Percentiles rank a stretch among this genome's conserved stretches.
Conservation (phyloP, 768 basidiomycete genomes). For the Lenzites betulinus region DNA sequence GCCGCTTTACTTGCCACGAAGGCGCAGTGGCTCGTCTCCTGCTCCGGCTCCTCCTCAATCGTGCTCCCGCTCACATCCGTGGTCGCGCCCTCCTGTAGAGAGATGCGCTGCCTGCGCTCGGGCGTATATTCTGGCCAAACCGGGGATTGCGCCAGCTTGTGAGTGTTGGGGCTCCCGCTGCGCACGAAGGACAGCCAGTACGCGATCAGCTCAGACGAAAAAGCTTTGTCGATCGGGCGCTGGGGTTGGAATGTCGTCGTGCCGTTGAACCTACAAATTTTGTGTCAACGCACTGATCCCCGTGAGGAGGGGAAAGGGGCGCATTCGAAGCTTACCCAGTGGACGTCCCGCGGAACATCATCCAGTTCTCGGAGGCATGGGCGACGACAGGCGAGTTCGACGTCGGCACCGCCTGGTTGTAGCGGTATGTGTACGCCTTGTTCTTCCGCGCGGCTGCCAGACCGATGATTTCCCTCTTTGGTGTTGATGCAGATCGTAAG, state of each 20-base stretch:
- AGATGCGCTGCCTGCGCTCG: slow-evolving; percentile 40
- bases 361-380: slow-evolving; percentile 67
- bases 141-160: slow-evolving; percentile 54
- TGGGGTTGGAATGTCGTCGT: slow-evolving; percentile 50
- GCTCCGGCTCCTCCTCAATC: slow-evolving; percentile 40
- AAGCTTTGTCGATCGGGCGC: slow-evolving; percentile 48
- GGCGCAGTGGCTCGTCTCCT: slow-evolving; percentile 41
- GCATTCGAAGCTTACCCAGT: slow-evolving; percentile 48
- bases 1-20: slow-evolving; percentile 39
- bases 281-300: background rate
- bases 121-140: slow-evolving; percentile 46
- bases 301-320: background rate
- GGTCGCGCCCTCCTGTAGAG: slow-evolving; percentile 43
- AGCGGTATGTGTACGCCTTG: slow-evolving; percentile 56
- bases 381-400: slow-evolving; percentile 35
- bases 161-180: slow-evolving; percentile 53
- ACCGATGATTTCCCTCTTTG: slow-evolving; percentile 49
- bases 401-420: slow-evolving; percentile 57
- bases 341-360: slow-evolving; percentile 64
- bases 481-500: background rate
- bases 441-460: slow-evolving; percentile 38
- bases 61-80: slow-evolving; percentile 43
- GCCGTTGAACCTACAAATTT: slow-evolving; percentile 43
- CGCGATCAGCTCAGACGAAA: slow-evolving; percentile 60
- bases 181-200: slow-evolving; percentile 72